Evolutionary conservation across 768 basidiomycete genomes (phyloP).

Genomic region (Tylopilus balloui): DNA sequence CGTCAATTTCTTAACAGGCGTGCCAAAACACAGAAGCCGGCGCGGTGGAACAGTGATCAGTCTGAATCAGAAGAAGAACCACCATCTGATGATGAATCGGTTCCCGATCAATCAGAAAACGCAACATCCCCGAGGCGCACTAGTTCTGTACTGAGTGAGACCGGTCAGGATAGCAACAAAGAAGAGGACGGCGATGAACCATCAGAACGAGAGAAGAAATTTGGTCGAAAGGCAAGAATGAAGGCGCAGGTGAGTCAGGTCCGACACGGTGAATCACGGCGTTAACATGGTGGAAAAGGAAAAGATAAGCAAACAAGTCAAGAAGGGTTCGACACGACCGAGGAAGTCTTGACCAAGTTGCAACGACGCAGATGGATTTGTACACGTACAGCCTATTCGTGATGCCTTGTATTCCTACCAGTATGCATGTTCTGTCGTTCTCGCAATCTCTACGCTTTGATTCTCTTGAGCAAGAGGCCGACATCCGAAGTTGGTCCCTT

Average conservation of each 20-base stretch:
- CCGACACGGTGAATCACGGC: background rate
- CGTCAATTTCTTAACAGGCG: slow-evolving; percentile 14
- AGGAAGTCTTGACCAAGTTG: slow-evolving; percentile 23
- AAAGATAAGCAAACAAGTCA: slow-evolving; percentile 28
- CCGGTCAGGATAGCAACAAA: slow-evolving; percentile 25
- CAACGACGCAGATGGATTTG: background rate
- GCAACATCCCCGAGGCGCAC: slow-evolving; percentile 21
- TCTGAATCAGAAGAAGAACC: slow-evolving; percentile 29
- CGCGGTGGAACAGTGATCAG: slow-evolving; percentile 32
- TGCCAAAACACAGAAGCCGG: slow-evolving; percentile 25
- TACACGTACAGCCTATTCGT: slow-evolving; percentile 6
- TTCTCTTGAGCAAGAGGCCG: too few species aligned
- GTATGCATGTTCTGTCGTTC: slow-evolving; percentile 4
- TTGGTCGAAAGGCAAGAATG: slow-evolving; percentile 38
- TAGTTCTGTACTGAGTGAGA: slow-evolving; percentile 40
- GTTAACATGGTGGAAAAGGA: slow-evolving; percentile 20
- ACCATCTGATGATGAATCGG: slow-evolving; percentile 22
- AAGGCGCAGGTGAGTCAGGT: slow-evolving; percentile 36
- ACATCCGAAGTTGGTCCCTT: too few species aligned
- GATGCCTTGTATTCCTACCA: slow-evolving; percentile 17
- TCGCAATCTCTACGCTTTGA: slow-evolving; percentile 11
- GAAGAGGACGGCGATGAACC: slow-evolving; percentile 27
- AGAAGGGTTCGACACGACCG: slow-evolving; percentile 20
- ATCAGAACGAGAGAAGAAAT: slow-evolving; percentile 32
- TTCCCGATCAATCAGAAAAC: slow-evolving; percentile 40